Evolutionary conservation across 1,284 basidiomycete species (phyloP).

Genomic region (Malassezia equina): DNA sequence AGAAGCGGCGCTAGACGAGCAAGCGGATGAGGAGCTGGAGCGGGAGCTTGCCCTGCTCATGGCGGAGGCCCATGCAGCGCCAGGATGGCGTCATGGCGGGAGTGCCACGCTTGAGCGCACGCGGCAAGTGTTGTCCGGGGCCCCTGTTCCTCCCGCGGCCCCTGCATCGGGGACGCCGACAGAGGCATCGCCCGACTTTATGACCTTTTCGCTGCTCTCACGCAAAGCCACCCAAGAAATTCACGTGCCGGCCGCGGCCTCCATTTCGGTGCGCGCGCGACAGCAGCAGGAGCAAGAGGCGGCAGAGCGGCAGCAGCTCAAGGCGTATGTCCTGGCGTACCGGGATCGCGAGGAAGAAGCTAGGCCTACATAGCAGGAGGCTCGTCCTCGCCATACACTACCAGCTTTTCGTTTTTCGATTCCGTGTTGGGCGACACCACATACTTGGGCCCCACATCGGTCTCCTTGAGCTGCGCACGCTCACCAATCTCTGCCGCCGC

Average conservation of each 20-base stretch:
- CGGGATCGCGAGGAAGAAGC: slow-evolving; percentile 1
- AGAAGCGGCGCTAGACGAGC: slow-evolving; percentile 52
- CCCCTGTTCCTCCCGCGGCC: not conserved
- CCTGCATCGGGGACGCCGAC: not conserved
- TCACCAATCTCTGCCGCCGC: slow-evolving; percentile 68
- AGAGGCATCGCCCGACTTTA: slow-evolving; percentile 43
- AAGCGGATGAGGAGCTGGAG: slow-evolving; percentile 84
- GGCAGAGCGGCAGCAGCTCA: slow-evolving; percentile 39
- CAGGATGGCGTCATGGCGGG: slow-evolving; percentile 50
- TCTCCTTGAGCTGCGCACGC: slow-evolving; percentile 67
- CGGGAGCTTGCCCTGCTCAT: slow-evolving; percentile 88
- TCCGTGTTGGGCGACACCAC: slow-evolving; percentile 54
- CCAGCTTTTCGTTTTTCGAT: slow-evolving; percentile 36
- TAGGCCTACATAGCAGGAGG: not conserved
- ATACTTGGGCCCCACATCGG: slow-evolving; percentile 78
- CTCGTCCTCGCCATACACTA: slow-evolving; percentile 16
- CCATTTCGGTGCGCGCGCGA: slow-evolving; percentile 38
- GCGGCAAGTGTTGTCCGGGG: not conserved
- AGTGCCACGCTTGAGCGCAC: not conserved
- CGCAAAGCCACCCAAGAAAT: slow-evolving; percentile 59
- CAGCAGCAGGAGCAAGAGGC: slow-evolving; percentile 35
- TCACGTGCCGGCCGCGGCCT: slow-evolving; percentile 28
- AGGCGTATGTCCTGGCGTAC: slow-evolving; percentile 39
- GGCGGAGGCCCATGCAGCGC: slow-evolving; percentile 54
- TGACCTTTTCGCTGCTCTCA: slow-evolving; percentile 88